Conservation (phyloP, 306 rosid genomes). For the Delonix regia region DNA sequence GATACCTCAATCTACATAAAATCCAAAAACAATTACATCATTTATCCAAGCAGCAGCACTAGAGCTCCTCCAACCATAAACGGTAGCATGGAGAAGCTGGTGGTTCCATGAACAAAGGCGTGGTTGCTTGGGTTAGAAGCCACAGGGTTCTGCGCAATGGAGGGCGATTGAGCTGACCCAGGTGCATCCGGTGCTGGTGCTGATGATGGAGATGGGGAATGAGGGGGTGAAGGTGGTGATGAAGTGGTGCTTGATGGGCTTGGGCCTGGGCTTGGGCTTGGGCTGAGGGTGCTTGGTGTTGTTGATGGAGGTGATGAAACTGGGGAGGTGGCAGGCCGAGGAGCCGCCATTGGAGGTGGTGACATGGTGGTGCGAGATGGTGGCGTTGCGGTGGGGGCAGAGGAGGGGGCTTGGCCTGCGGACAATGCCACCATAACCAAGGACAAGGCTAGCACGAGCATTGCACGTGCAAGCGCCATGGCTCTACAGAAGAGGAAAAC, state of each 20-base stretch:
- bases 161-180: neutral
- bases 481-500: neutral
- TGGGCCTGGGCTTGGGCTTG: neutral
- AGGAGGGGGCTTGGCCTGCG: slow-evolving; percentile 42
- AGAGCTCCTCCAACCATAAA: slow-evolving; percentile 40
- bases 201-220: neutral
- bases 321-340: slow-evolving; percentile 18
- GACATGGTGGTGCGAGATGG: slow-evolving; percentile 10
- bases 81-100: slow-evolving; percentile 34
- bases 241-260: slow-evolving; percentile 2
- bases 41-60: slow-evolving; percentile 23
- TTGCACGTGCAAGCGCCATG: slow-evolving; percentile 54
- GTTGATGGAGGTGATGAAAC: slow-evolving; percentile 14
- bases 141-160: neutral
- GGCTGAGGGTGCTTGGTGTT: neutral
- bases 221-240: slow-evolving; percentile 29
- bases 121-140: neutral
- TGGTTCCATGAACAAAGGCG: slow-evolving; percentile 38
- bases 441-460: slow-evolving; percentile 43
- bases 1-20: slow-evolving; percentile 25
- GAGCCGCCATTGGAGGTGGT: neutral
- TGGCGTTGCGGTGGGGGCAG: slow-evolving; percentile 28
- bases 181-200: neutral
- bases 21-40: neutral
- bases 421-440: slow-evolving; percentile 43